Evolutionary conservation across 2,329 filamentous ascomycete genomes (phyloP).

Genomic region (Talaromyces funiculosus): DNA sequence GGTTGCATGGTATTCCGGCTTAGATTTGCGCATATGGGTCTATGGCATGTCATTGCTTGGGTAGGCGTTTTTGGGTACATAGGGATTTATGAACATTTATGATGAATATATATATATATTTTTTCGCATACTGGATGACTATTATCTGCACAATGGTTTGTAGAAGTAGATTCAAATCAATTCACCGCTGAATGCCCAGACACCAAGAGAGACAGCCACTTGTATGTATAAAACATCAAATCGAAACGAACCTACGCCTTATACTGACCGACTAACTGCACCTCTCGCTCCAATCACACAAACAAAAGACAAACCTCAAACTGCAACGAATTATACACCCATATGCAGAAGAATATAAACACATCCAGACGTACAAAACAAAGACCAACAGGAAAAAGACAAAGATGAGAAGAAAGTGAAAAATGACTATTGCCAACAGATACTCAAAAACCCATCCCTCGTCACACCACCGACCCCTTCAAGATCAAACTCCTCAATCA

Average conservation of each 20-base stretch:
- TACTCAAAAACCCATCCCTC: slow-evolving; percentile 60
- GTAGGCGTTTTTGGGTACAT: background rate
- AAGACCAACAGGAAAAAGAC: background rate
- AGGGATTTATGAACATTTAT: background rate
- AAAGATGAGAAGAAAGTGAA: background rate
- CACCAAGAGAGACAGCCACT: background rate
- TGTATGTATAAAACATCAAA: background rate
- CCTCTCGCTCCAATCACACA: background rate
- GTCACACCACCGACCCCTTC: slow-evolving; percentile 77
- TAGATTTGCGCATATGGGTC: background rate
- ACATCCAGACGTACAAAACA: background rate
- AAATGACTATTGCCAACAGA: slow-evolving; percentile 50
- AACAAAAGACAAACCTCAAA: background rate
- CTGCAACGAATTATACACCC: slow-evolving; percentile 2
- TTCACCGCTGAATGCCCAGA: background rate
- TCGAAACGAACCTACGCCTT: background rate
- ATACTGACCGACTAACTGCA: background rate
- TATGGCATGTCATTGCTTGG: background rate
- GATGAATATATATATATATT: background rate
- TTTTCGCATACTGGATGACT: background rate
- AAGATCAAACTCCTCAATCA: slow-evolving; percentile 98
- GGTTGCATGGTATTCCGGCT: background rate
- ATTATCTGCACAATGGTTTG: background rate
- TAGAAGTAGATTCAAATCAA: background rate
- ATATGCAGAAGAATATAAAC: background rate